phyloP scores from a whole-genome alignment of 345 rosid genomes.

The Melaleuca alternifolia region DNA sequence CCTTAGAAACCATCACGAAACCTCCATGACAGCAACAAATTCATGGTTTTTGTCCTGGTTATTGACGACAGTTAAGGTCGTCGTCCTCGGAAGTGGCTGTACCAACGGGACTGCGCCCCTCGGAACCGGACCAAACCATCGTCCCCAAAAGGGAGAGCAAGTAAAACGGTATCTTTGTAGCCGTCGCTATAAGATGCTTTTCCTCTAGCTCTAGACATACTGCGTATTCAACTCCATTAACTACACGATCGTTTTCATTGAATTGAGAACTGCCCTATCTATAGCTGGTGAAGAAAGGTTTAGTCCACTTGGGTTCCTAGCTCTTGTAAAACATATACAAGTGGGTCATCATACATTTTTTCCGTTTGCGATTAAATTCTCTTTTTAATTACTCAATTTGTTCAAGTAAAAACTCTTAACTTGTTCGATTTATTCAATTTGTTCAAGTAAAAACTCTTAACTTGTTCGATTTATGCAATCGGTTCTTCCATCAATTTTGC shows the following conservation, averaged over 20 bases:
- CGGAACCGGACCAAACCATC: fast-evolving
- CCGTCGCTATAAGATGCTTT: background rate
- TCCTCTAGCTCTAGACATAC: background rate
- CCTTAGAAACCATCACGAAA: no score
- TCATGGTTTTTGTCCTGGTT: background rate
- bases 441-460: background rate
- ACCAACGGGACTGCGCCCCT: background rate
- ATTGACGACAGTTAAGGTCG: background rate
- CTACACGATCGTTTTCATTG: background rate
- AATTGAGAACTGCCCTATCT: background rate
- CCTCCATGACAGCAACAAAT: background rate
- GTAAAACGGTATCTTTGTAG: background rate
- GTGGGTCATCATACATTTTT: no score
- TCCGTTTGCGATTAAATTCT: no score
- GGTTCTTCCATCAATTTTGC: background rate
- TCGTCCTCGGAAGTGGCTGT: background rate
- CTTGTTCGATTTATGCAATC: background rate
- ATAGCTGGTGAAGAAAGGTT: background rate
- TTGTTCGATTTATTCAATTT: background rate
- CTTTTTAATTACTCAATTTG: no score
- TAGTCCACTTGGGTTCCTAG: background rate
- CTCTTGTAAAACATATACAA: no score
- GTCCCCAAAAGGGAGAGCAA: background rate
- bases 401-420: background rate
- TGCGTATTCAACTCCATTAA: background rate